Conservation (phyloP, 495 filamentous ascomycete genomes). For the Aspergillus sclerotioniger region DNA sequence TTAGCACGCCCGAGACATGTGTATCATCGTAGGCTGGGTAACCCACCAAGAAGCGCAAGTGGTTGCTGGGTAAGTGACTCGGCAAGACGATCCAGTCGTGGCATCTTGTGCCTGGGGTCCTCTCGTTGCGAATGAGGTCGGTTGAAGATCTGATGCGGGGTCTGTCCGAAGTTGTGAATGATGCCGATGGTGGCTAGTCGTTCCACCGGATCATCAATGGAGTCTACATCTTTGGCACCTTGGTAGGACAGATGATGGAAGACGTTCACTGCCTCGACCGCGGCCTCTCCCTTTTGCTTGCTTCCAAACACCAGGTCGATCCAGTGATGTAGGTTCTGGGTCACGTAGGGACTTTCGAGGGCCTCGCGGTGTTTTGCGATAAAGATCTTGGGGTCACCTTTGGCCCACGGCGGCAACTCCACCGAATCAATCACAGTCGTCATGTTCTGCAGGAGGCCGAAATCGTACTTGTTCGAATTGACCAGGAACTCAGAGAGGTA, state of each 20-base stretch:
- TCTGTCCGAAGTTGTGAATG: constrained; percentile 98
- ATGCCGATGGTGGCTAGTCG: constrained; percentile 85
- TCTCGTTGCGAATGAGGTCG: constrained; percentile 75
- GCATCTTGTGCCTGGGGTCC: constrained; percentile 54
- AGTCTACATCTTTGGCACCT: constrained; percentile 88
- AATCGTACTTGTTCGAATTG: constrained; percentile 91
- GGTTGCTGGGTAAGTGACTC: constrained; percentile 78
- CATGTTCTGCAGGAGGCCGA: constrained; percentile 78
- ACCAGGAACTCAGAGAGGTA: constrained; percentile 90
- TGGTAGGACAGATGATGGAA: constrained; percentile 95
- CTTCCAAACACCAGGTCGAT: constrained; percentile 94
- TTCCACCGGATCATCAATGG: constrained; percentile 84
- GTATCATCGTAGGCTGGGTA: background rate
- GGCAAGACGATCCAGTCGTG: constrained; percentile 73
- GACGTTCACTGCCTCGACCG: constrained; percentile 87
- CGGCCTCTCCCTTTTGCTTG: constrained; percentile 93
- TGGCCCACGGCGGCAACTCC: constrained; percentile 88
- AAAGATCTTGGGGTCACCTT: constrained; percentile 94
- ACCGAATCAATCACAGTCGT: constrained; percentile 80
- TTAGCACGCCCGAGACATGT: constrained; percentile 14
- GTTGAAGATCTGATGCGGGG: constrained; percentile 89
- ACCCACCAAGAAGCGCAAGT: constrained; percentile 66
- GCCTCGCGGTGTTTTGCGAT: constrained; percentile 92
- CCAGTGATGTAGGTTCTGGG: constrained; percentile 86
- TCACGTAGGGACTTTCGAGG: constrained; percentile 91